Evolutionary conservation across 805 yeast genomes (phyloP).

Genomic region (Wickerhamomyces xylosicus): DNA sequence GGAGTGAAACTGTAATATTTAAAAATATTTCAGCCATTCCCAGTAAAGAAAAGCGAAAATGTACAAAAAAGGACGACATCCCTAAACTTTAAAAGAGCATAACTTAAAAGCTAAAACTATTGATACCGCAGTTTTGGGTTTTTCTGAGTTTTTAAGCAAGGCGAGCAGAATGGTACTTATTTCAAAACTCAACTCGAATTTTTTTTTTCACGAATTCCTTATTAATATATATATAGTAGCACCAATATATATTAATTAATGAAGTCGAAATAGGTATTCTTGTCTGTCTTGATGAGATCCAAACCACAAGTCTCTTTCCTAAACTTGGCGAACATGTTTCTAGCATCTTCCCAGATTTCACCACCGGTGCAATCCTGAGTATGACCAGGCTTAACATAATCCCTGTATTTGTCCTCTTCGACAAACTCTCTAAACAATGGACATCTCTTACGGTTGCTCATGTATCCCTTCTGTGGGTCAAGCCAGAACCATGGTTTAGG

Average conservation of each 20-base stretch:
- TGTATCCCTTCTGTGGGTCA: slow-evolving; percentile 5
- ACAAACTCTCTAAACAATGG: slow-evolving; percentile 7
- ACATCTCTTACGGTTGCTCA: slow-evolving; percentile 12
- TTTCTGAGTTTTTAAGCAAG: too few relatives aligned
- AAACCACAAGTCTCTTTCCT: slow-evolving; percentile 16
- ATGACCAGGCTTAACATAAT: slow-evolving; percentile 5
- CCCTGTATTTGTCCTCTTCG: background rate
- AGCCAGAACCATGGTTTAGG: slow-evolving; percentile 53
- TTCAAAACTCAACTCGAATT: too few relatives aligned
- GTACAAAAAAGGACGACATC: too few relatives aligned
- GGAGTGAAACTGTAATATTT: too few relatives aligned
- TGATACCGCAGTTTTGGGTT: too few relatives aligned
- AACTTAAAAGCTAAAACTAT: too few relatives aligned
- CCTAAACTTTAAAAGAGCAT: too few relatives aligned
- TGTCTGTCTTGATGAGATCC: slow-evolving; percentile 9
- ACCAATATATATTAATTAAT: slow-evolving; percentile 15
- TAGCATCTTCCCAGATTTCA: slow-evolving; percentile 14
- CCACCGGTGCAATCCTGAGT: slow-evolving; percentile 15
- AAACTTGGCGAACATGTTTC: slow-evolving; percentile 7
- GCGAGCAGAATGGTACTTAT: too few relatives aligned
- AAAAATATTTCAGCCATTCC: too few relatives aligned
- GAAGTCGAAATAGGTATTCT: slow-evolving; percentile 13
- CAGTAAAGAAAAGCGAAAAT: too few relatives aligned
- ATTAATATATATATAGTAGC: too few relatives aligned
- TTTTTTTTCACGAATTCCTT: too few relatives aligned